Base-by-base conservation (phyloP, 306 rosid species). In the Glycine soja region DNA sequence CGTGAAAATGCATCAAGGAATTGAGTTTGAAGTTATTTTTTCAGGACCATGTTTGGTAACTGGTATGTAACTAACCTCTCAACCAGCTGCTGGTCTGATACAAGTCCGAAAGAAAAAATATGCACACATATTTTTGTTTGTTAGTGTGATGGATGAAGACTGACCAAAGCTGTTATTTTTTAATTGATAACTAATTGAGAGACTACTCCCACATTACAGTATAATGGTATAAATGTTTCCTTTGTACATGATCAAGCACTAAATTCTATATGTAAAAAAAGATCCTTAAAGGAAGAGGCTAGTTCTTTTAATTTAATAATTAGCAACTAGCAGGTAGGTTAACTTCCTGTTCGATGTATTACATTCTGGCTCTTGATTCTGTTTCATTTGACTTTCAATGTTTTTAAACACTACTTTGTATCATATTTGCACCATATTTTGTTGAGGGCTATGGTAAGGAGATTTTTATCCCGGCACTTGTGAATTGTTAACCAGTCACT, bases 401-500 rank as follows among this genome's bases (percentile, higher is more conserved):
- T 65, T 50, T 52, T 52, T 6, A 52, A 2, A 52, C 16, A 40
- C 52, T 8, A 24, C 46, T n/a, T 42, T 46, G 58, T 38, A 30
- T 72, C 67, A 66, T 74, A 64, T 52, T n/a, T 81, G 68, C 47
- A 50, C 24, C 34, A 3, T 36, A 53, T 64, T 54, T 38, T 30
- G 46, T 59, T 59, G 61, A 48, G 72, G 59, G 9, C 45, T 51
- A 38, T 69, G 73, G 66, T 82, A 54, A 19, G 66, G 69, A 78
- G 51, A 70, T 52, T 42, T 24, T 24, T 24, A 24, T 24, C 30
- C 30, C 30, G 30, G 30, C 30, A 24, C 30, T 24, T 24, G 30
- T 24, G 30, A 24, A 24, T 24, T 24, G 40, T 56, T 34, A 14
- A 24, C 58, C 66, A 11, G 32, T 14, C 45, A 38, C 72, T 34